Evolutionary conservation across 2,329 filamentous ascomycete species (phyloP), one percentile per base, ranked within the genome.

Genomic region (Rosellinia necatrix): DNA sequence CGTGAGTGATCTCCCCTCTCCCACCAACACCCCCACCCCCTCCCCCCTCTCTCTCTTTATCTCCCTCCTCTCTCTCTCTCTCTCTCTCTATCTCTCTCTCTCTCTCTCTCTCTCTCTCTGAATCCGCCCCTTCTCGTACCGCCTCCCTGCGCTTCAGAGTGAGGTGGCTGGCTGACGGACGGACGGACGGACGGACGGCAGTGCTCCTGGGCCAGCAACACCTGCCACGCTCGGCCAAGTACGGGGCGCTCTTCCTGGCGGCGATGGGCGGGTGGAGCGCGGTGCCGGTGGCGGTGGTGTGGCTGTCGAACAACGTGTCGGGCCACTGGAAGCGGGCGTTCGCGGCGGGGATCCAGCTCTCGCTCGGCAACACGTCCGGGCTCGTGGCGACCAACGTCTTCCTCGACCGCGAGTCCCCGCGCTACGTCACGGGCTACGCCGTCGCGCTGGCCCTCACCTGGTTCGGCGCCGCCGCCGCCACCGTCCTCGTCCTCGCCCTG

Each of bases 281-380:
- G 7, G 68, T 68, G 12, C 72, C 74, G 5, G 66, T 75, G 25
- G 63, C 67, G 1, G 63, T 82, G 13, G 75, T 72, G 2, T 82
- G 79, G 80, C 74, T 82, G 1, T 69, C 74, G 8, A 82, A 82
- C 68, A 83, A 83, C 56, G 66, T 82, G 1, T 75, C 76, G 0
- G 81, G 80, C 1, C 76, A 78, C 53, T 81, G 78, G 60, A 83
- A 83, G 66, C 76, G 77, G 38, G 75, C 79, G 3, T 76, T 78
- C 25, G 74, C 76, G 1, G 75, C 79, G 10, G 76, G 74, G 1
- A 74, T 80, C 60, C 79, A 81, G 64, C 76, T 82, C 30, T 75
- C 71, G 0, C 69, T 82, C 21, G 80, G 80, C 0, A 81, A 81
- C 66, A n/a, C 75, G 12, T 70, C 68, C 1, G 76, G 76, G 15